phyloP scores from a whole-genome alignment of 441 rosid genomes.

The Syzygium malaccense region DNA sequence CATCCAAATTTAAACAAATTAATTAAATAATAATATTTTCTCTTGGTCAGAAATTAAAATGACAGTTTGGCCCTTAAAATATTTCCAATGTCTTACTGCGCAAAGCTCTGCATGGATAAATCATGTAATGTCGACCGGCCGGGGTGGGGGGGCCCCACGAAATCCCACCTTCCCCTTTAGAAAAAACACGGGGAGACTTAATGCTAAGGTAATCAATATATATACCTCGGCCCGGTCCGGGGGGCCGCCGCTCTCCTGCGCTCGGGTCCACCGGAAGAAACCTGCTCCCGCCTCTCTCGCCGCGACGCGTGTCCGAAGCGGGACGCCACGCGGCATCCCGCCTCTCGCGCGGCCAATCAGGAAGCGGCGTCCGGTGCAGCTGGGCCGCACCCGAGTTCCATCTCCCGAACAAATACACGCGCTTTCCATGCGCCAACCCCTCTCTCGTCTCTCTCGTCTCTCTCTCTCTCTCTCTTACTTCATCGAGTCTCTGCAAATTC shows the following conservation, averaged over 20 bases:
- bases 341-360: not conserved
- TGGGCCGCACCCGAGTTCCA: not conserved
- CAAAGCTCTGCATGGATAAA: not conserved
- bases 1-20: not conserved
- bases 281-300: fast-evolving
- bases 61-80: not conserved
- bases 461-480: not conserved
- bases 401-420: not conserved
- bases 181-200: not conserved
- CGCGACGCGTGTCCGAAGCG: not conserved
- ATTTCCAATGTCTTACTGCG: fast-evolving
- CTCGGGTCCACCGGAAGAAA: fast-evolving
- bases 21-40: fast-evolving
- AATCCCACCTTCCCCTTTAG: not conserved
- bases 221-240: too few relatives aligned
- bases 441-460: not conserved
- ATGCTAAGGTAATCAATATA: not conserved
- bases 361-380: fast-evolving
- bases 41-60: not conserved
- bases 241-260: not conserved
- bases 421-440: not conserved
- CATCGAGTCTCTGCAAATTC: not conserved
- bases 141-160: not conserved
- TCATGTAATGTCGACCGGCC: not conserved
- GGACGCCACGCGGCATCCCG: too few relatives aligned